Base-by-base conservation (phyloP, 2,329 filamentous ascomycete species). In the Ceratocystis albifundus region DNA sequence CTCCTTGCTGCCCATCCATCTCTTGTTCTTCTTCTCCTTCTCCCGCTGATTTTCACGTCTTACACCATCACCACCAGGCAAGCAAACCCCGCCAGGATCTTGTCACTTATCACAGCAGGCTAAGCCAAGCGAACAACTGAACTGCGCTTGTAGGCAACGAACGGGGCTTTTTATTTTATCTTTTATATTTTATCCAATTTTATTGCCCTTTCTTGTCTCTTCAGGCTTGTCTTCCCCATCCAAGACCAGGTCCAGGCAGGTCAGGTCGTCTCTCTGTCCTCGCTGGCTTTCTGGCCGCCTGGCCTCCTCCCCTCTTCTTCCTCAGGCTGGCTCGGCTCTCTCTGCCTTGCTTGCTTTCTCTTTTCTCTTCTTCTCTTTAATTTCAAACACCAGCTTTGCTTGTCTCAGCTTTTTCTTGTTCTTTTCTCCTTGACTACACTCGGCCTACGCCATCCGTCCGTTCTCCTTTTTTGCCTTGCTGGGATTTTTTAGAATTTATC, bases 401-500 rank as follows among this genome's bases (percentile, higher is more conserved):
- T 41, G 45, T 25, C 30, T 20, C 25, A 48, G 45, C 20, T 48
- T 63, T 48, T 63, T 59, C 7, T 7, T 59, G 15, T 36, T 59
- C 12, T 59, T 36, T 32, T 59, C 53, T 59, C 53, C 53, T 36
- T 59, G n/a, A 25, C 53, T n/a, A 59, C 20, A 59, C 53, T 30
- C 53, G 53, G 53, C 28, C 32, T 36, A 59, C 53, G 53, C 53
- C 28, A 32, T 59, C 53, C 17, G 17, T 59, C 53, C 53, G 25
- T 59, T 41, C 25, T 63, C 45, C 46, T 65, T 48, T 50, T 50
- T 41, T 17, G 6, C 20, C 8, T 10, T 57, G 10, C 46, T 45
- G 22, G 22, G 28, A 3, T 41, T 25, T 25, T 25, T 22, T 77
- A 68, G 71, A 75, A 69, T 28, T n/a, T 32, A 20, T 32, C 48